Evolutionary conservation across 1,139 yeast genomes (phyloP).

Genomic region (Geotrichum aggregatum): DNA sequence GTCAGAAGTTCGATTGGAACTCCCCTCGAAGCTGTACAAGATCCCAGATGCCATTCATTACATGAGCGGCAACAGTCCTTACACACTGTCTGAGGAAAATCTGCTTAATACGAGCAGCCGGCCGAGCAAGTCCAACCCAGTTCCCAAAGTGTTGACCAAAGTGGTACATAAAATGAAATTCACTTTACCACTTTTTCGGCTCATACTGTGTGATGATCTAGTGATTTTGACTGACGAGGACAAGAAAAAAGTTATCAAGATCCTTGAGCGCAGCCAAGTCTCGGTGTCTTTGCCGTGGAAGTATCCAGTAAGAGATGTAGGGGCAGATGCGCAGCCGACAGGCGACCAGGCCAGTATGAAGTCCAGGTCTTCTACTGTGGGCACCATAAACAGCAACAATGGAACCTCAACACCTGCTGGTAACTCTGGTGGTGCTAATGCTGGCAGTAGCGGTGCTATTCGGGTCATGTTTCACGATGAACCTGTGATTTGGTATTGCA

Average conservation of each 20-base stretch:
- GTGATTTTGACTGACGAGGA: constrained; percentile 20
- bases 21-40: constrained; percentile 10
- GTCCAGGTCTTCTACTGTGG: constrained; percentile 2
- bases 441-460: constrained; percentile 1
- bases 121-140: constrained; percentile 12
- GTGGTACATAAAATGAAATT: constrained; percentile 10
- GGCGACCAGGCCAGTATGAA: constrained; percentile 4
- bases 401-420: background rate
- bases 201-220: constrained; percentile 19
- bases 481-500: constrained; percentile 19
- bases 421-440: background rate
- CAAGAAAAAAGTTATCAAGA: constrained; percentile 16
- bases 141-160: constrained; percentile 18
- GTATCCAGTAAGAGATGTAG: constrained; percentile 14
- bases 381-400: background rate
- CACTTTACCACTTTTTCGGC: constrained; percentile 13
- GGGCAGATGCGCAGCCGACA: constrained; percentile 4
- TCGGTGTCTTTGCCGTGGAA: constrained; percentile 19
- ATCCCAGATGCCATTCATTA: constrained; percentile 19
- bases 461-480: constrained; percentile 18
- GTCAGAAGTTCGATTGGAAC: constrained; percentile 15
- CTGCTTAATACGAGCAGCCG: background rate
- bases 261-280: constrained; percentile 14
- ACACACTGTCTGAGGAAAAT: background rate
- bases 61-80: background rate